These are phyloP conservation scores for Cercospora citrullina DNA, from an alignment of 2,329 filamentous ascomycete genomes.

Conservation along the genomic window DNA sequence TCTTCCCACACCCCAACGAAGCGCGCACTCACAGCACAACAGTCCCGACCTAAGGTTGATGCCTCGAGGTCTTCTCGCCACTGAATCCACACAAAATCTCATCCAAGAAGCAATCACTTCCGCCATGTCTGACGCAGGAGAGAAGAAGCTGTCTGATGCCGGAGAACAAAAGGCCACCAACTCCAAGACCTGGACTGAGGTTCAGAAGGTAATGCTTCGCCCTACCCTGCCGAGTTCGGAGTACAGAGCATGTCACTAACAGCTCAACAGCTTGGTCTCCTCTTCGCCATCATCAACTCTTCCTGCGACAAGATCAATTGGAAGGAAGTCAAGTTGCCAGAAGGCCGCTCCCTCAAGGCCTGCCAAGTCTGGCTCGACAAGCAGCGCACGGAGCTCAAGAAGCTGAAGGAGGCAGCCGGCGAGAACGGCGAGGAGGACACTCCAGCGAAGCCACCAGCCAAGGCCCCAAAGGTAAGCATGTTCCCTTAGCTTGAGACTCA, in stretches of 20 bases:
- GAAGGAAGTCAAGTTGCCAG: constrained; percentile 33
- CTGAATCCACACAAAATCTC: constrained; percentile 2
- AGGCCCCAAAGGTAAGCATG: constrained; percentile 20
- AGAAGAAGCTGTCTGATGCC: constrained; percentile 18
- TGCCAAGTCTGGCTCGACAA: constrained; percentile 36
- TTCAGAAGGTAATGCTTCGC: constrained; percentile 32
- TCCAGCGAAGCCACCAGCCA: constrained; percentile 17
- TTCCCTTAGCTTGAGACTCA: background rate
- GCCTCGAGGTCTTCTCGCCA: background rate
- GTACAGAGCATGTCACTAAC: background rate
- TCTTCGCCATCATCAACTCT: constrained; percentile 36
- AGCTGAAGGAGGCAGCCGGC: constrained; percentile 21
- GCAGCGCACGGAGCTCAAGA: constrained; percentile 35
- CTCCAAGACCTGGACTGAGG: constrained; percentile 37
- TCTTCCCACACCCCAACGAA: constrained; percentile 5
- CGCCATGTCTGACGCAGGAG: constrained; percentile 29
- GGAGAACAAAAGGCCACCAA: constrained; percentile 17
- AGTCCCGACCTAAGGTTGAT: constrained; percentile 5
- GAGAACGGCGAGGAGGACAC: constrained; percentile 16
- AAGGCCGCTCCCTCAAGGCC: constrained; percentile 36
- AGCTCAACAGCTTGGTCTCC: constrained; percentile 26
- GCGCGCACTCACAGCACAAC: background rate
- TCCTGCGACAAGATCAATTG: constrained; percentile 32
- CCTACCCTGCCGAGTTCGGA: background rate
- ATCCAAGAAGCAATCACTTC: constrained; percentile 8